These are phyloP conservation scores for Kluyveromyces marxianus DNA, from an alignment of 1,139 yeast species.

Conservation along the genomic window DNA sequence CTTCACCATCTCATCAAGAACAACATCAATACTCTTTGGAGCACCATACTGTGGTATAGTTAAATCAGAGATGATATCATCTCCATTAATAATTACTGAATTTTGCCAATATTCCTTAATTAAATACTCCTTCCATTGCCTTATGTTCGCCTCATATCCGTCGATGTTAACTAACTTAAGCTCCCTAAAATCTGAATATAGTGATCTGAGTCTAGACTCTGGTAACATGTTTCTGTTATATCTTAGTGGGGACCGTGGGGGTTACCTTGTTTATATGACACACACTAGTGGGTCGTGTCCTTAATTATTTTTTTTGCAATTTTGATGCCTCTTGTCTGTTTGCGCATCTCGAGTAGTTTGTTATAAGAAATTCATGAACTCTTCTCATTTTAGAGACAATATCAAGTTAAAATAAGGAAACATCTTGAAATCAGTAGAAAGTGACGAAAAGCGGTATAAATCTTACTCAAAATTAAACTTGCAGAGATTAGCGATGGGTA, in stretches of 20 bases:
- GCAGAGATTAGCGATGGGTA: not conserved
- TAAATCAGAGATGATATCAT: slow-evolving; percentile 24
- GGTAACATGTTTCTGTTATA: slow-evolving; percentile 16
- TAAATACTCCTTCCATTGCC: slow-evolving; percentile 45
- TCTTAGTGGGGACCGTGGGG: not conserved
- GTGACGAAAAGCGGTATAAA: no score
- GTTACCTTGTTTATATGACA: not conserved
- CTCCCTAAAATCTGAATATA: slow-evolving; percentile 52
- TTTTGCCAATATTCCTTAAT: slow-evolving; percentile 23
- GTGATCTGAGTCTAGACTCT: slow-evolving; percentile 46
- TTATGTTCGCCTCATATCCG: slow-evolving; percentile 60
- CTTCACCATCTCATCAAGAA: slow-evolving; percentile 29
- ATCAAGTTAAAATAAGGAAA: no score
- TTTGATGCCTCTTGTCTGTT: no score
- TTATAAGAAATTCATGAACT: no score
- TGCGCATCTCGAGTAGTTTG: no score
- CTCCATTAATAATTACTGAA: slow-evolving; percentile 22
- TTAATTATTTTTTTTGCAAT: no score
- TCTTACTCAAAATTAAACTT: not conserved
- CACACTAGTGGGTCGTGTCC: no score
- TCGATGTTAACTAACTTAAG: slow-evolving; percentile 52
- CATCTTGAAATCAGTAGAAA: no score
- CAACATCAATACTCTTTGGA: slow-evolving; percentile 33
- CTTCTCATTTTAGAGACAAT: no score
- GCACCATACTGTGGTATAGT: slow-evolving; percentile 27